Conservation (phyloP, 495 filamentous ascomycete genomes). For the Aspergillus avenaceus region DNA sequence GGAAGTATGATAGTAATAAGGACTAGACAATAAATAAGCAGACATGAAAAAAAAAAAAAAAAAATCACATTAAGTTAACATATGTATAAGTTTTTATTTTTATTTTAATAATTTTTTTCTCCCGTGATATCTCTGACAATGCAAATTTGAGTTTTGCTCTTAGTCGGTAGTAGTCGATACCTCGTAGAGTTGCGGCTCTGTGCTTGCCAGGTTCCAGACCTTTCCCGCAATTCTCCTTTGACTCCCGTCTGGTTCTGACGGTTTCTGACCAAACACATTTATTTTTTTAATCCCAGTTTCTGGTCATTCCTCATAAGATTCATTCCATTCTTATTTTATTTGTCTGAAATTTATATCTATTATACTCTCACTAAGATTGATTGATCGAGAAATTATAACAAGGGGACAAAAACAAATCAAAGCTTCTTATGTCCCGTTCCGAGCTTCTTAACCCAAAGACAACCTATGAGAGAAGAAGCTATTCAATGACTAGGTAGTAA, state of each 20-base stretch:
- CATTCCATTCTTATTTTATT: neutral
- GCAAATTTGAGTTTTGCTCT: neutral
- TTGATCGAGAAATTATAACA: neutral
- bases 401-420: slow-evolving; percentile 1
- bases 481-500: slow-evolving; percentile 2
- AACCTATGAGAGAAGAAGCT: slow-evolving; percentile 6
- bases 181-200: neutral
- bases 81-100: no score
- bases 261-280: no score
- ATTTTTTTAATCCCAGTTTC: neutral
- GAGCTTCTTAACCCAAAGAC: slow-evolving; percentile 7
- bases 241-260: no score
- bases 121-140: neutral
- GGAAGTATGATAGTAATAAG: no score
- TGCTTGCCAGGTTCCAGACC: slow-evolving; percentile 3
- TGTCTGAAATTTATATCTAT: slow-evolving; percentile 2
- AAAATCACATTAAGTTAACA: no score
- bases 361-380: neutral
- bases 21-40: no score
- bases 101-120: neutral
- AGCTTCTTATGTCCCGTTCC: slow-evolving; percentile 5
- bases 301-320: neutral
- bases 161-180: neutral
- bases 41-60: no score
- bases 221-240: slow-evolving; percentile 1